Evolutionary conservation across 345 rosid species (phyloP), one percentile per base, ranked within the genome.

Genomic region (Brassica nigra): DNA sequence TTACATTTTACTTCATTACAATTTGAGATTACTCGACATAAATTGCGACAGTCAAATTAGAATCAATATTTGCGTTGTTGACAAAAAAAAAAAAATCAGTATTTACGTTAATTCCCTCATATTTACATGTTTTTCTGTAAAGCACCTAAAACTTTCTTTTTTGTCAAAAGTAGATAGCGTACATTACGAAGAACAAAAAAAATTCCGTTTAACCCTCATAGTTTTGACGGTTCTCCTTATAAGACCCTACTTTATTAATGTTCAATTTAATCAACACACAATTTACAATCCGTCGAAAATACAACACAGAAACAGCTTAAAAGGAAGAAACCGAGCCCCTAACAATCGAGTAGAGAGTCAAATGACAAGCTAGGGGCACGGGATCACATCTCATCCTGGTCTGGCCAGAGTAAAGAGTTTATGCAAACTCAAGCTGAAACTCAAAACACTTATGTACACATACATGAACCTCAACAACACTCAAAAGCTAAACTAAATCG

Each of bases 381-480:
- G 57, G 4, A 49, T 49, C 16, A 15, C 7, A 10, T 70, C 20
- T 62, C 54, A 44, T 61, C 6, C 66, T 28, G 57, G 57, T 16
- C 54, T 36, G 12, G 9, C 68, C n/a, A 66, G 39, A 62, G 15
- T 49, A 37, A 47, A 74, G 34, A 74, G 65, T 73, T 66, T 73
- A 69, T 18, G 62, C 67, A 80, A 62, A 69, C 79, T 62, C 67
- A 72, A 29, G 68, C 74, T 27, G 69, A 33, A 71, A 6, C 54
- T 34, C 39, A 55, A 28, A 55, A 66, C 47, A 47, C 57, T 44
- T 79, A 4, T 79, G 62, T 66, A 73, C 78, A 61, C 6, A 67
- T 42, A 72, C 71, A 54, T 8, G 33, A 73, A 28, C 71, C 16
- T 68, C 37, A 68, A 58, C 55, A 49, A 59, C 66, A 68, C 66